These are phyloP conservation scores for Macaranga tanarius DNA, from an alignment of 441 rosid species.

Conservation along the genomic window DNA sequence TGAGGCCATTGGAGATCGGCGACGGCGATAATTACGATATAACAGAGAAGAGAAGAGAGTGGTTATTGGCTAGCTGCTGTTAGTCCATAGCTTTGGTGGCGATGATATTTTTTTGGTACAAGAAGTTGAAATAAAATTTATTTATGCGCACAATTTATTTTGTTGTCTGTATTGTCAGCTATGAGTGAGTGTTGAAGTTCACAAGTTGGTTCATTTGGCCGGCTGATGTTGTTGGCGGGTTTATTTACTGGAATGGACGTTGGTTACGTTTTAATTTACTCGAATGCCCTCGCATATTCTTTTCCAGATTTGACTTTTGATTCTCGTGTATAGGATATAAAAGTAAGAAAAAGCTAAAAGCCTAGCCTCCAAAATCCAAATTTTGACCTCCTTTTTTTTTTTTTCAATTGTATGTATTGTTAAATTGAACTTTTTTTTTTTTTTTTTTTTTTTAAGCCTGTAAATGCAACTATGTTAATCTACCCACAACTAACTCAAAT, in stretches of 20 bases:
- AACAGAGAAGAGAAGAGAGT: not conserved
- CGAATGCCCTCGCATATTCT: not conserved
- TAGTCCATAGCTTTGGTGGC: constrained; percentile 9
- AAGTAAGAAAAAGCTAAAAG: too few relatives aligned
- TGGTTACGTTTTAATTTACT: not conserved
- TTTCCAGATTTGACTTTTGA: not conserved
- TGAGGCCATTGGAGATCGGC: constrained; percentile 52
- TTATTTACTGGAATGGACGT: not conserved
- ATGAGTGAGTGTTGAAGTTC: not conserved
- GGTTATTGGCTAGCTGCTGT: not conserved
- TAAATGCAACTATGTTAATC: too few relatives aligned
- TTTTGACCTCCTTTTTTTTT: too few relatives aligned
- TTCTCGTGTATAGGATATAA: not conserved
- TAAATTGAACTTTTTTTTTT: too few relatives aligned
- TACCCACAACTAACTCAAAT: too few relatives aligned
- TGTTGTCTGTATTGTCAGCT: not conserved
- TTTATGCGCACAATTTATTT: too few relatives aligned
- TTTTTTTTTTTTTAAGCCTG: too few relatives aligned
- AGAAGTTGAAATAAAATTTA: too few relatives aligned
- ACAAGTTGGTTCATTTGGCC: not conserved
- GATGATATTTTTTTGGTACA: not conserved
- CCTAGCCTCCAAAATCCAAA: too few relatives aligned
- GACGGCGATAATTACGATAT: not conserved
- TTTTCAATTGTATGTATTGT: too few relatives aligned
- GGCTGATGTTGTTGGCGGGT: not conserved